A percentile compares a stretch with the other conserved stretches of the same genome.
Conservation (phyloP, 257 asterid genomes). For the Solanum acaule region DNA sequence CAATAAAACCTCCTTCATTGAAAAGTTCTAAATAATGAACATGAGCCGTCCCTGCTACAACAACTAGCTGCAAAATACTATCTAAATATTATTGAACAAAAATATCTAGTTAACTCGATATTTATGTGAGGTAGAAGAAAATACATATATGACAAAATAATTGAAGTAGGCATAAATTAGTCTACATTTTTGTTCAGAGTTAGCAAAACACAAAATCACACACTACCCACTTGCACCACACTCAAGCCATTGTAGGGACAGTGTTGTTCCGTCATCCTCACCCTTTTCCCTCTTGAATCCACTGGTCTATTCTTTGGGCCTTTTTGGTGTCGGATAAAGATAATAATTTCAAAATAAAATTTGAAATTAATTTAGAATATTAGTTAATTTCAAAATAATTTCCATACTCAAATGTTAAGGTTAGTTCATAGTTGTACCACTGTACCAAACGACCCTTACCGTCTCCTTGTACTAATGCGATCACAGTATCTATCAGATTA, state of each 20-base stretch:
- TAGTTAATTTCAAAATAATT: not conserved
- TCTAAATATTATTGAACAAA: not conserved
- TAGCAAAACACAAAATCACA: slow-evolving; percentile 2
- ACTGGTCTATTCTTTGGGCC: not conserved
- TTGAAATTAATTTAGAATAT: too few relatives aligned
- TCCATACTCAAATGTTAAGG: not conserved
- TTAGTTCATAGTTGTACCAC: not conserved
- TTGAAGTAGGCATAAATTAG: not conserved
- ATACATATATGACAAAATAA: not conserved
- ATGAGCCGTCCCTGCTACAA: not conserved
- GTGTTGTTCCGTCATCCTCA: slow-evolving; percentile 9
- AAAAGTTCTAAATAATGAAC: not conserved
- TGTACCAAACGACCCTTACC: not conserved
- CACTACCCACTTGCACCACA: slow-evolving; percentile 21
- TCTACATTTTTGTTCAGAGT: not conserved
- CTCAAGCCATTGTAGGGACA: slow-evolving; percentile 24
- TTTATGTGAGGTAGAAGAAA: not conserved
- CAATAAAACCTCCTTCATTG: not conserved
- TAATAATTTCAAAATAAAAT: not conserved
- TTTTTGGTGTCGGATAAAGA: not conserved
- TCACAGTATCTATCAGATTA: not conserved
- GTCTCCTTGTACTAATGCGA: not conserved
- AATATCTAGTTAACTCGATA: not conserved
- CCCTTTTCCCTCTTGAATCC: slow-evolving; percentile 9
- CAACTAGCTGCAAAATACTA: not conserved